These are phyloP conservation scores for Fonticula alba DNA, from an alignment of 78 protist genomes.

Conservation along the genomic window DNA sequence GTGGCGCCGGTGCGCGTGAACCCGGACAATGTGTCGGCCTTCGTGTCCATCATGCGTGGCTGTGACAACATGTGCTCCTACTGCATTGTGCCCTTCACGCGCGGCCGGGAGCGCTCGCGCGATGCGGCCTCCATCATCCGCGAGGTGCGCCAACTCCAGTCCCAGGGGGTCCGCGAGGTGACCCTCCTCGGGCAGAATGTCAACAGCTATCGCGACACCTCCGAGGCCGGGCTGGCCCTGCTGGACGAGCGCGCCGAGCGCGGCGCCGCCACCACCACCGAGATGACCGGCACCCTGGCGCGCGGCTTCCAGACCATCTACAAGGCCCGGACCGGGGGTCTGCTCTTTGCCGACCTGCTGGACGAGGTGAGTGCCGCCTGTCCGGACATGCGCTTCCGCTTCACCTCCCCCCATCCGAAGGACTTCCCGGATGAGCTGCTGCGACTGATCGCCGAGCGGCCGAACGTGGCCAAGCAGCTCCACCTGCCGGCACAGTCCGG, in stretches of 20 bases:
- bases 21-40: conserved; percentile 27
- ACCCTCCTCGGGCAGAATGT: conserved; percentile 84
- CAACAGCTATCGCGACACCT: conserved; percentile 46
- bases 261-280: not conserved
- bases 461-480: conserved; percentile 51
- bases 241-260: not conserved
- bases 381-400: conserved; percentile 64
- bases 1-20: conserved; percentile 63
- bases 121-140: conserved; percentile 30
- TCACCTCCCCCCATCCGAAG: conserved; percentile 88
- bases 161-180: conserved; percentile 23
- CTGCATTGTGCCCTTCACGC: conserved; percentile 85
- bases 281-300: not conserved
- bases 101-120: conserved; percentile 75
- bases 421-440: conserved; percentile 58
- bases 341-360: conserved; percentile 21
- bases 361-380: not conserved
- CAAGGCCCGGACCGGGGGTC: conserved; percentile 18
- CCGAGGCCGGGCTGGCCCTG: not conserved
- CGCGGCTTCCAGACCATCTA: conserved; percentile 48
- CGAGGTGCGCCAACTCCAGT: conserved; percentile 36
- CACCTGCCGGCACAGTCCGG: conserved; percentile 75
- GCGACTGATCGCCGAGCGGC: conserved; percentile 15
- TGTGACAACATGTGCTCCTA: conserved; percentile 85
- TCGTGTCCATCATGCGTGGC: conserved; percentile 67